Evolutionary conservation across 805 yeast species (phyloP), one percentile per base, ranked within the genome.

Genomic region (Lachancea cidri): DNA sequence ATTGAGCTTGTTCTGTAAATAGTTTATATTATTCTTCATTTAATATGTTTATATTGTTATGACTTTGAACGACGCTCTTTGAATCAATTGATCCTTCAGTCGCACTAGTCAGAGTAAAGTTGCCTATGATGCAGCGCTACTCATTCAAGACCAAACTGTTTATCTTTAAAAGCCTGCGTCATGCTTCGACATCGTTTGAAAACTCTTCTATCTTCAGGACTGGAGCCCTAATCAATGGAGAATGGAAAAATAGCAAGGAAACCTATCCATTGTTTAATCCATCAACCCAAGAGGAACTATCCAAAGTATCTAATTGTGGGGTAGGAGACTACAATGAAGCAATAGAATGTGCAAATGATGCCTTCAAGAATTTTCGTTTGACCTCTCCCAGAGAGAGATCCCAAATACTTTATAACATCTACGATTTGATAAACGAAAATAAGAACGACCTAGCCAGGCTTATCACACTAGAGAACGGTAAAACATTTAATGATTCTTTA

Each of bases 381-480:
- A 72, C 81, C 11, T 67, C 81, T 2, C 76, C 79, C 11, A 70
- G 86, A 36, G 69, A 73, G 29, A 71, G 91, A 42, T 65, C 80
- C 3, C 66, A 64, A 15, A 50, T 81, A 49, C 71, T 84, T 39
- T 62, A 67, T 39, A 72, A 69, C 35, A 68, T 83, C 65, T 72
- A 74, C 53, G 65, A 66, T 7, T 66, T 81, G 42, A 70, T 81
- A 67, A 60, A 68, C 32, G 78, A 74, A 40, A 75, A 84, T 58
- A 66, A 68, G 19, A 77, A 75, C 4, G 93, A 83, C 55, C 70
- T 84, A 46, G 89, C 87, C 25, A 71, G 60, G 42, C 57, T 84
- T 36, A 68, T 79, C 39, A 77, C 84, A 13, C 61, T 76, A 46
- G 94, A 84, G 56, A 85, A 84, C 57, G 94, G 94, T 27, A 84